These are phyloP conservation scores for Pleurotus giganteus DNA, from an alignment of 768 basidiomycete genomes.

Conservation along the genomic window DNA sequence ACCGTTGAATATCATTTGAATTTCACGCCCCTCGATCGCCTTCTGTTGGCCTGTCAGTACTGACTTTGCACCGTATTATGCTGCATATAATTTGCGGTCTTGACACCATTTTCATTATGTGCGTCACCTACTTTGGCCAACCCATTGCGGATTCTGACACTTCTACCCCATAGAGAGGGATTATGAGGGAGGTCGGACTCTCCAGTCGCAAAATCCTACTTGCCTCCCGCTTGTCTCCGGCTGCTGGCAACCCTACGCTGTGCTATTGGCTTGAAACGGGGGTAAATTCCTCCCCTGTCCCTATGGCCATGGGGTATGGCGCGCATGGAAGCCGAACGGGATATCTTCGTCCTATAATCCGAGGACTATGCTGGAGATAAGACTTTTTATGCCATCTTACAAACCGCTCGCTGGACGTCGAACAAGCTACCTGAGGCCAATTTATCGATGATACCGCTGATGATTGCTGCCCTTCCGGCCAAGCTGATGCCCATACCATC, in stretches of 20 bases:
- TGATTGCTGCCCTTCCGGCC: neutral
- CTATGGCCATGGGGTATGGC: slow-evolving; percentile 14
- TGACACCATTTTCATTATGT: no score
- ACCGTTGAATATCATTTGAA: no score
- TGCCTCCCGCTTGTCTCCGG: no score
- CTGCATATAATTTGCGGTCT: no score
- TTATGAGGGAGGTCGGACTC: no score
- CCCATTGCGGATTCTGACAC: no score
- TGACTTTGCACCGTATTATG: no score
- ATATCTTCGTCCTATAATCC: slow-evolving; percentile 37
- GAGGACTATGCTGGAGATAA: slow-evolving; percentile 15
- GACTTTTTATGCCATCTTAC: neutral
- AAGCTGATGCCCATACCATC: neutral
- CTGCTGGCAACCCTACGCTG: neutral
- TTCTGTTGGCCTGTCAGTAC: no score
- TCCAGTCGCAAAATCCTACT: no score
- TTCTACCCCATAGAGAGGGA: no score
- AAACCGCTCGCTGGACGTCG: neutral
- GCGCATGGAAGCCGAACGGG: slow-evolving; percentile 32
- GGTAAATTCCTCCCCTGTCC: slow-evolving; percentile 35
- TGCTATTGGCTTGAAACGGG: neutral
- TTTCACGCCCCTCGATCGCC: no score
- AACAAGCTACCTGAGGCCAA: neutral
- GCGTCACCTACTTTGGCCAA: no score
- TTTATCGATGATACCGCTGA: neutral